These are phyloP conservation scores for Pouteria campechiana DNA, from an alignment of 179 eudicot species.

Conservation along the genomic window DNA sequence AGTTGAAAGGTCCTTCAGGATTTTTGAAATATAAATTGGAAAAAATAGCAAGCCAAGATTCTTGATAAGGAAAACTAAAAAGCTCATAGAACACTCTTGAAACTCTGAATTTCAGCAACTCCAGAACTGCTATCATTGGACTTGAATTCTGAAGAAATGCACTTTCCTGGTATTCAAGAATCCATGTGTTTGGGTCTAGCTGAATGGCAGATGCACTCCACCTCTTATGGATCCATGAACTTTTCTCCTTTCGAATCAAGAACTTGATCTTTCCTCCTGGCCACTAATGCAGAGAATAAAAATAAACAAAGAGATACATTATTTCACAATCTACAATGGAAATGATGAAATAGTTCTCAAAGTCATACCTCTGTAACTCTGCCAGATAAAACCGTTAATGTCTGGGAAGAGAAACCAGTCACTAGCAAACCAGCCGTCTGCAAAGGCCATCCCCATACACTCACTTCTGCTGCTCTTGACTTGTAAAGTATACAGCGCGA, in stretches of 20 bases:
- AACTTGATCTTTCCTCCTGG: conserved; percentile 22
- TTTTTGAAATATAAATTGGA: no score
- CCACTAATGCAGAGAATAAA: conserved; percentile 36
- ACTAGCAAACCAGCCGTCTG: conserved; percentile 61
- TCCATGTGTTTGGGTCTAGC: conserved; percentile 54
- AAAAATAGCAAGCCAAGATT: no score
- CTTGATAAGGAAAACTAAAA: no score
- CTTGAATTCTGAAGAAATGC: conserved; percentile 28
- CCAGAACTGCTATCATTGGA: conserved; percentile 15
- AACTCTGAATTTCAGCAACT: conserved; percentile 33
- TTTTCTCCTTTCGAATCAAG: conserved; percentile 20
- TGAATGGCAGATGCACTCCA: conserved; percentile 60
- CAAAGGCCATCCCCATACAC: conserved; percentile 81
- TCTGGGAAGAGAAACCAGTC: conserved; percentile 46
- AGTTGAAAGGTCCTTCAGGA: no score
- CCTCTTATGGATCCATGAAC: conserved; percentile 43
- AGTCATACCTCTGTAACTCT: conserved; percentile 55
- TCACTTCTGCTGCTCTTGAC: conserved; percentile 50
- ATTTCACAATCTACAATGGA: no score
- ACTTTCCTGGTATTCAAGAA: conserved; percentile 43
- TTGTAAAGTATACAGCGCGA: conserved; percentile 38
- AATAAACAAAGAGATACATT: no score
- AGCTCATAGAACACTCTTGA: conserved; percentile 17
- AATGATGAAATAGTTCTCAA: no score
- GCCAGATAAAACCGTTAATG: conserved; percentile 46